Evolutionary conservation across 176 grass and related monocot species (phyloP).

Genomic region (Triticum urartu): DNA sequence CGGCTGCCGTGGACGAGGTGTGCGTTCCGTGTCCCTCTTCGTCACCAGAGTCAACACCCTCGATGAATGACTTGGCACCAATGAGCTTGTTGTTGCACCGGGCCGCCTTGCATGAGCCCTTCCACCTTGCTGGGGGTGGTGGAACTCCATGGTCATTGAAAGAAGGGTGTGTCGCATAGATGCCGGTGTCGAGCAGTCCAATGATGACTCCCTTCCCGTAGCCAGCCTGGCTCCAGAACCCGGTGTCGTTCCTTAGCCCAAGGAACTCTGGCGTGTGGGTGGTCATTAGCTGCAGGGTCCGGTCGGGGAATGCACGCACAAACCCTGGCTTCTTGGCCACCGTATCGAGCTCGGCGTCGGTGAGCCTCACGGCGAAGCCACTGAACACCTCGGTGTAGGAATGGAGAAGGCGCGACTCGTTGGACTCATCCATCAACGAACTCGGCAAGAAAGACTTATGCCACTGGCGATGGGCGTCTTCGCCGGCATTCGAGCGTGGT

Average conservation of each 20-base stretch:
- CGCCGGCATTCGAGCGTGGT: neutral
- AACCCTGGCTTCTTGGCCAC: conserved; percentile 28
- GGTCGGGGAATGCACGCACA: conserved; percentile 29
- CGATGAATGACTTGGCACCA: conserved; percentile 3
- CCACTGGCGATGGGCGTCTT: conserved; percentile 1
- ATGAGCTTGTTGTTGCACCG: conserved; percentile 48
- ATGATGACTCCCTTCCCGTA: conserved; percentile 45
- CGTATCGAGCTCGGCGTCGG: neutral
- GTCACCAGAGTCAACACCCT: neutral
- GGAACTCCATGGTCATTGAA: conserved; percentile 15
- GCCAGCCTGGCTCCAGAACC: conserved; percentile 18
- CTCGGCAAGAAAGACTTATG: conserved; percentile 40
- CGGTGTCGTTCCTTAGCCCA: neutral
- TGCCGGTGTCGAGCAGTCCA: conserved; percentile 53
- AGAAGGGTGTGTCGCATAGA: conserved; percentile 26
- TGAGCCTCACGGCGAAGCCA: conserved; percentile 44
- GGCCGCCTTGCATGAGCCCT: conserved; percentile 26
- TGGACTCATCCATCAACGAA: neutral
- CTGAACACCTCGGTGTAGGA: conserved; percentile 32
- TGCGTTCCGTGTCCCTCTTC: conserved; percentile 13
- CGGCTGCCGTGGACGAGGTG: conserved; percentile 30
- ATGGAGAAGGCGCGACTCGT: conserved; percentile 31
- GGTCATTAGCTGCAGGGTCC: conserved; percentile 22
- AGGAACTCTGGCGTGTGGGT: conserved; percentile 49
- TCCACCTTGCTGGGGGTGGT: conserved; percentile 22